A percentile compares a stretch with the other conserved stretches of the same genome.
Evolutionary conservation across 2,329 filamentous ascomycete species (phyloP).

Genomic region (Aspergillus tanneri): DNA sequence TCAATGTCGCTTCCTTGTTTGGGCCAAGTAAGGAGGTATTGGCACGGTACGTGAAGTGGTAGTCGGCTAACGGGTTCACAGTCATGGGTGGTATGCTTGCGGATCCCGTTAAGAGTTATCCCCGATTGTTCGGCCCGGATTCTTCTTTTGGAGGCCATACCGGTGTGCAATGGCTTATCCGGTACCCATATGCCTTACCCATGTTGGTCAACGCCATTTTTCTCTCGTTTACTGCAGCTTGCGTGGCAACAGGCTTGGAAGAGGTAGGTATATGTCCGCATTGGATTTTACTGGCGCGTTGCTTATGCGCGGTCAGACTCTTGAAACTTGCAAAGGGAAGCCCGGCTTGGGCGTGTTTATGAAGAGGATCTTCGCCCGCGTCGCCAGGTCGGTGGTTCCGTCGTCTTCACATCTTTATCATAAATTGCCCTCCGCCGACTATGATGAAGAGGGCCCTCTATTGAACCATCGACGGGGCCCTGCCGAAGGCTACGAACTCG

Average conservation of each 20-base stretch:
- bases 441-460: slow-evolving; percentile 38
- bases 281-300: not conserved
- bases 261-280: slow-evolving; percentile 43
- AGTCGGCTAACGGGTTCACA: slow-evolving; percentile 21
- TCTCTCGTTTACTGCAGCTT: slow-evolving; percentile 54
- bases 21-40: slow-evolving; percentile 41
- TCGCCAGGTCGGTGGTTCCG: slow-evolving; percentile 26
- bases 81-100: slow-evolving; percentile 66
- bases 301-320: slow-evolving; percentile 42
- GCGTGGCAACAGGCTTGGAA: slow-evolving; percentile 64
- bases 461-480: slow-evolving; percentile 34
- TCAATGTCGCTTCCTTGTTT: slow-evolving; percentile 62
- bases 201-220: slow-evolving; percentile 65
- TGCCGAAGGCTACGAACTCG: slow-evolving; percentile 38
- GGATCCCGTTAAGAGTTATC: slow-evolving; percentile 64
- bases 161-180: slow-evolving; percentile 61
- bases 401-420: slow-evolving; percentile 35
- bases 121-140: slow-evolving; percentile 60
- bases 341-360: slow-evolving; percentile 46
- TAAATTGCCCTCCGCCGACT: slow-evolving; percentile 35
- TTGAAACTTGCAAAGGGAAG: slow-evolving; percentile 47
- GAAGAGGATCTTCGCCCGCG: slow-evolving; percentile 30
- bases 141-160: slow-evolving; percentile 56
- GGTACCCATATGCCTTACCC: slow-evolving; percentile 67
- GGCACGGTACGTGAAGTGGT: slow-evolving; percentile 40